Evolutionary conservation across 306 rosid species (phyloP).

Genomic region (Spatholobus suberectus): DNA sequence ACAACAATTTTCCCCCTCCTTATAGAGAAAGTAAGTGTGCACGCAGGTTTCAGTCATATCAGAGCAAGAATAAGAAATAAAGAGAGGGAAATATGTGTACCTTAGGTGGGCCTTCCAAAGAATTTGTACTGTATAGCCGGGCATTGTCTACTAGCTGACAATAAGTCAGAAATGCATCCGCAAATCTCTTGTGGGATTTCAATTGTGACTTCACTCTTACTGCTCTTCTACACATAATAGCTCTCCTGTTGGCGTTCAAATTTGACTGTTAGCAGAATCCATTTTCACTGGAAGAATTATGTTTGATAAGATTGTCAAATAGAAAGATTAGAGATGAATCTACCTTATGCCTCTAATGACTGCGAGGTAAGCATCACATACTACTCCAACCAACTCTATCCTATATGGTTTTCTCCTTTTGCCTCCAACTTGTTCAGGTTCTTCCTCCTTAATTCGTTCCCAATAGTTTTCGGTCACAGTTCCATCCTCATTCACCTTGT

Average conservation of each 20-base stretch:
- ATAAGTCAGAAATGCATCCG: conserved; percentile 79
- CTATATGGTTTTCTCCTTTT: conserved; percentile 92
- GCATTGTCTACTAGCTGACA: conserved; percentile 84
- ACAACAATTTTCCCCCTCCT: background rate
- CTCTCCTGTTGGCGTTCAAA: conserved; percentile 70
- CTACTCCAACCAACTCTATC: conserved; percentile 95
- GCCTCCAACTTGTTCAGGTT: conserved; percentile 71
- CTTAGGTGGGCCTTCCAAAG: conserved; percentile 91
- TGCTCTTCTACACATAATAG: conserved; percentile 89
- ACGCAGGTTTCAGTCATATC: background rate
- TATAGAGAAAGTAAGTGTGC: background rate
- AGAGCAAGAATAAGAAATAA: background rate
- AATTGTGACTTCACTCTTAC: conserved; percentile 85
- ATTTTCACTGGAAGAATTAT: background rate
- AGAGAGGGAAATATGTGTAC: conserved; percentile 47
- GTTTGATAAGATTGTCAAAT: conserved; percentile 1
- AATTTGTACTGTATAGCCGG: conserved; percentile 83
- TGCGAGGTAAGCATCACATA: conserved; percentile 95
- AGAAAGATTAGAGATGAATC: conserved; percentile 7
- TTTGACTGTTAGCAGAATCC: conserved; percentile 5
- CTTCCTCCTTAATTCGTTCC: conserved; percentile 74
- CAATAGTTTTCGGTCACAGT: conserved; percentile 76
- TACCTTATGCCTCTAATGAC: conserved; percentile 92
- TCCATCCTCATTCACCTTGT: conserved; percentile 69
- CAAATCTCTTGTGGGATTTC: conserved; percentile 92